Evolutionary conservation across 2,329 filamentous ascomycete species (phyloP).

Genomic region (Ceratocystis diversiconidia): DNA sequence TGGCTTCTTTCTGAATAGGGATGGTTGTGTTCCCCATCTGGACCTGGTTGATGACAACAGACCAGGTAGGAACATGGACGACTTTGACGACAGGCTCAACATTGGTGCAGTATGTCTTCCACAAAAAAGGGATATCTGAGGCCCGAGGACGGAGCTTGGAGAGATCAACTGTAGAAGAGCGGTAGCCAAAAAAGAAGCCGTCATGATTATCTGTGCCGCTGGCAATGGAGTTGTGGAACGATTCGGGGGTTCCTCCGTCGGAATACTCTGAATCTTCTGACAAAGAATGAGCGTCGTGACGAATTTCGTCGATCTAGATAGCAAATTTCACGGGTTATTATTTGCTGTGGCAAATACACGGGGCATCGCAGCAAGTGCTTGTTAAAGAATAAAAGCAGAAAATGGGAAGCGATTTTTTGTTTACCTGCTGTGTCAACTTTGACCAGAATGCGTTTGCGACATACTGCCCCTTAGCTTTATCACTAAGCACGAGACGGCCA

Average conservation of each 20-base stretch:
- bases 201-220: constrained; percentile 35
- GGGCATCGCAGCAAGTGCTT: not conserved
- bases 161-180: constrained; percentile 54
- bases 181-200: constrained; percentile 58
- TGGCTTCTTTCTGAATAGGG: constrained; percentile 40
- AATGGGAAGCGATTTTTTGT: constrained; percentile 17
- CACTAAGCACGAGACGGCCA: constrained; percentile 18
- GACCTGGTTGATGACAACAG: constrained; percentile 45
- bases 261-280: constrained; percentile 43
- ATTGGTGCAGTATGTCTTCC: constrained; percentile 58
- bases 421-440: constrained; percentile 58
- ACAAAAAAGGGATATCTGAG: constrained; percentile 51
- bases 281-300: constrained; percentile 27
- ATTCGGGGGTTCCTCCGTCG: constrained; percentile 40
- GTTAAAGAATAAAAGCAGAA: not conserved
- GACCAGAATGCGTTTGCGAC: constrained; percentile 67
- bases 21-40: constrained; percentile 39
- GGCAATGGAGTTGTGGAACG: constrained; percentile 4
- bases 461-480: constrained; percentile 31
- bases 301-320: constrained; percentile 30
- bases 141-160: constrained; percentile 49
- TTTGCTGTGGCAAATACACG: not conserved
- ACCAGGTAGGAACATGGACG: constrained; percentile 53
- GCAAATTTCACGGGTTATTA: not conserved
- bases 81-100: constrained; percentile 61